Base-by-base conservation (phyloP, 257 asterid genomes). In the Plantago major region DNA sequence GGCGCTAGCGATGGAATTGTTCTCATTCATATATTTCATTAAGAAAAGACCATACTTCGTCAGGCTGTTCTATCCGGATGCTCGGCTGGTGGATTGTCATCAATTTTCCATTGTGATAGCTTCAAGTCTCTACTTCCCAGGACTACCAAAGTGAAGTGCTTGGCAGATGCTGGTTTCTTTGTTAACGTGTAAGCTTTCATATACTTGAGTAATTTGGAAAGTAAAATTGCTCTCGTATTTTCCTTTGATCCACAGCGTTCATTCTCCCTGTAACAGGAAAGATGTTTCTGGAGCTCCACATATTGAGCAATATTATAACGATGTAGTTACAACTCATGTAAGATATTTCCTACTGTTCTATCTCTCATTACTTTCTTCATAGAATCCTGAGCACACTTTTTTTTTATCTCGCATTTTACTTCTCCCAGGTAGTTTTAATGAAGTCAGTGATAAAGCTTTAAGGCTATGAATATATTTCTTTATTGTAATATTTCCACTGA, bases 51-150 rank as follows among this genome's bases (percentile, higher is more conserved):
- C n/a, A n/a, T n/a, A n/a, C n/a, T n/a, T n/a, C 37, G 22, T 45
- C 66, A 92, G 99, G 99, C 96, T 28, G 65, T 92, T 71, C 72
- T 92, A 9, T 89, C 97, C 11, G 99, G 99, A 70, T 89, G 99
- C 74, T 92, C 99, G 2, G 97, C 99, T 30, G 99, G 99, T 63
- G 99, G 97, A 57, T 77, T 89, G 67, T 55, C 96, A 9, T 71
- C 99, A 10, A 89, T 92, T 60, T 82, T 89, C 57, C 79, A 92
- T 62, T 92, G 99, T 43, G 99, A 92, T 66, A 78, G 47, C 18
- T 92, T 92, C 80, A 82, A 59, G 59, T 56, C 88, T 49, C 89
- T 84, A 53, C 69, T 92, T 45, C 97, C 99, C 2, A 10, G 12
- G 10, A 55, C 67, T 28, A 50, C 91, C 16, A 92, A 78, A 51